Percentiles rank a stretch among this genome's conserved stretches.
phyloP scores from a whole-genome alignment of 257 asterid genomes.

The Solanum etuberosum region DNA sequence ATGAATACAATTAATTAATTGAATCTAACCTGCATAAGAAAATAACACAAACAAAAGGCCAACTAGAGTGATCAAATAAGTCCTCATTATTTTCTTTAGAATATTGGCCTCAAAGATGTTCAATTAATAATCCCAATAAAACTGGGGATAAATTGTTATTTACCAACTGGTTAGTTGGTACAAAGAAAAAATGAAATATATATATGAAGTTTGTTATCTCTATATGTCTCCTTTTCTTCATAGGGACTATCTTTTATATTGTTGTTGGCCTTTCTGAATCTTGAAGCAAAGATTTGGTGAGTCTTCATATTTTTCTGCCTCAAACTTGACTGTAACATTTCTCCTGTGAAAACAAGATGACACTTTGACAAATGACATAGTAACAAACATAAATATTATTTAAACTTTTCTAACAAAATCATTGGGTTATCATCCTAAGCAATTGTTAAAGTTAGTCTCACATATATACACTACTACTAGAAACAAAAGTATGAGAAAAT shows the following conservation, averaged over 20 bases:
- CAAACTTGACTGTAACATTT: slow-evolving; percentile 6
- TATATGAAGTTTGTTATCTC: background rate
- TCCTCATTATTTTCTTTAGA: slow-evolving; percentile 16
- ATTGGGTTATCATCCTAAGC: background rate
- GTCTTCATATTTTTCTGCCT: background rate
- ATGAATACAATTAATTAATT: background rate
- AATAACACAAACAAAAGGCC: slow-evolving; percentile 22
- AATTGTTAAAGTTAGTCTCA: background rate
- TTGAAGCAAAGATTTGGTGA: slow-evolving; percentile 31
- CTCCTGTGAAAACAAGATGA: background rate
- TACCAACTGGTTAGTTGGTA: slow-evolving; percentile 58
- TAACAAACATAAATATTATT: background rate
- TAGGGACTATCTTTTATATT: background rate
- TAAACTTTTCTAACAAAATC: background rate
- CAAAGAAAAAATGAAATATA: background rate
- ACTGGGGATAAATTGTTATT: background rate
- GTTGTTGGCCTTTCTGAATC: slow-evolving; percentile 23
- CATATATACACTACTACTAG: background rate
- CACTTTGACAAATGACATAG: background rate
- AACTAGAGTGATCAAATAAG: slow-evolving; percentile 2
- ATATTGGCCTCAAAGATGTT: background rate
- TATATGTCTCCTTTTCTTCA: slow-evolving; percentile 2
- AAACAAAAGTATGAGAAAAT: background rate
- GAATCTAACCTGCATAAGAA: slow-evolving; percentile 34
- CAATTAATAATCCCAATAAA: background rate